phyloP scores from a whole-genome alignment of 805 yeast species.

The Suhomyces emberorum region DNA sequence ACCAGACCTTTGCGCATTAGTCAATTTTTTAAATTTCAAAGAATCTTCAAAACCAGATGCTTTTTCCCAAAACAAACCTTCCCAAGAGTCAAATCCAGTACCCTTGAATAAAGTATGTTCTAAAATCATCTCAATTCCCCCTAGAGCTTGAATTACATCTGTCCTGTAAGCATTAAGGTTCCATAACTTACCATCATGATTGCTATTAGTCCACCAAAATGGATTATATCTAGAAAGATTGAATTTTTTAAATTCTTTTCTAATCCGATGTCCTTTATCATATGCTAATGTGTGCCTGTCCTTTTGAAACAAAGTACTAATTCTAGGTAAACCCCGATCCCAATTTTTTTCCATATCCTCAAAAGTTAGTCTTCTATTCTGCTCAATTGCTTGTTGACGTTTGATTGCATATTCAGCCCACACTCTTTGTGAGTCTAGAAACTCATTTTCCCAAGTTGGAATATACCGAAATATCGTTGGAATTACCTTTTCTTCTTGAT shows the following conservation, averaged over 20 bases:
- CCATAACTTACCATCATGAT: conserved; percentile 97
- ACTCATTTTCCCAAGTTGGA: conserved; percentile 96
- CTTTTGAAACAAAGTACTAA: conserved; percentile 90
- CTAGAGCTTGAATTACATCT: conserved; percentile 94
- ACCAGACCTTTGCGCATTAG: conserved; percentile 97
- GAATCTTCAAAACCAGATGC: conserved; percentile 97
- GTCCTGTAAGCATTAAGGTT: conserved; percentile 87
- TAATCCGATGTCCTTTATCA: conserved; percentile 87
- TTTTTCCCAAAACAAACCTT: conserved; percentile 97
- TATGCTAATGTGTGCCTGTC: conserved; percentile 92
- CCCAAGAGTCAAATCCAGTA: conserved; percentile 98
- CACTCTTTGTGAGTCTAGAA: conserved; percentile 88
- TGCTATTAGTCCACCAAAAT: conserved; percentile 93
- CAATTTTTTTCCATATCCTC: conserved; percentile 93
- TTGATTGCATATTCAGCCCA: conserved; percentile 97
- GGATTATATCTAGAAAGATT: conserved; percentile 74
- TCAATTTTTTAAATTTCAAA: conserved; percentile 86
- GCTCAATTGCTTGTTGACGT: conserved; percentile 80
- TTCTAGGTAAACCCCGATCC: conserved; percentile 97
- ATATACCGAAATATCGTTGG: conserved; percentile 94
- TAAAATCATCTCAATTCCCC: conserved; percentile 93
- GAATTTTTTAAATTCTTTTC: conserved; percentile 75
- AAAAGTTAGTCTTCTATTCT: conserved; percentile 79
- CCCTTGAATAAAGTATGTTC: conserved; percentile 95
- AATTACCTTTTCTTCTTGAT: conserved; percentile 72